Conservation (phyloP, 441 rosid species). For the Arabidopsis lyrata region DNA sequence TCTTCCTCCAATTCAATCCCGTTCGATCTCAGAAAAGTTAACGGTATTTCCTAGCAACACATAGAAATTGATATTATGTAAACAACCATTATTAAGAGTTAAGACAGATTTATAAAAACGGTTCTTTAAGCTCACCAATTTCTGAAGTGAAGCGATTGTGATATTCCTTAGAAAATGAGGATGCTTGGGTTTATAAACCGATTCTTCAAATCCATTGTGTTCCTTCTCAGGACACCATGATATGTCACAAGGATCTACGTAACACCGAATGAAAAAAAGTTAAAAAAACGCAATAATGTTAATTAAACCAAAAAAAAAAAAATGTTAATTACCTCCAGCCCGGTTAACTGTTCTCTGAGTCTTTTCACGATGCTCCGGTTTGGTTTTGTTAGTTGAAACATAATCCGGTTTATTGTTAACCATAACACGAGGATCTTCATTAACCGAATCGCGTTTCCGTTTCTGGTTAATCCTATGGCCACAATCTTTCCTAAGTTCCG, state of each 20-base stretch:
- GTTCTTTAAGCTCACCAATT: slow-evolving; percentile 28
- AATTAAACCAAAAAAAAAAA: neutral
- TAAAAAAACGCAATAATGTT: too few relatives aligned
- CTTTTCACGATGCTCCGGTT: slow-evolving; percentile 10
- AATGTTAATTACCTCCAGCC: slow-evolving; percentile 20
- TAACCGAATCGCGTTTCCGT: slow-evolving; percentile 18
- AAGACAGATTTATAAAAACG: neutral
- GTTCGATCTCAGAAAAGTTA: slow-evolving; percentile 30
- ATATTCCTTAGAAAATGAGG: slow-evolving; percentile 44
- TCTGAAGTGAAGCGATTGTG: neutral
- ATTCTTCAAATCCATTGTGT: slow-evolving; percentile 9
- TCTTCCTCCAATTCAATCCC: slow-evolving; percentile 36
- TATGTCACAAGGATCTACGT: slow-evolving; percentile 22
- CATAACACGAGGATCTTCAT: neutral
- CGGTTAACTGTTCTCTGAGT: slow-evolving; percentile 8
- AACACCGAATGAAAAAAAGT: neutral
- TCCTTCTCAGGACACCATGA: slow-evolving; percentile 18
- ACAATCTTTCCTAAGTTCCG: slow-evolving; percentile 19
- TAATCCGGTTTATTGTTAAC: slow-evolving; percentile 1
- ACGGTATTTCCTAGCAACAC: slow-evolving; percentile 39
- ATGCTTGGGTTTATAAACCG: slow-evolving; percentile 25
- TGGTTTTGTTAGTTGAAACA: neutral
- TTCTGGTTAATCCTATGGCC: slow-evolving; percentile 19
- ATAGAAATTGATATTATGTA: neutral
- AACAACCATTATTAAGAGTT: neutral